Evolutionary conservation across 176 grass and related monocot species (phyloP).

Genomic region (Aegilops umbellulata): DNA sequence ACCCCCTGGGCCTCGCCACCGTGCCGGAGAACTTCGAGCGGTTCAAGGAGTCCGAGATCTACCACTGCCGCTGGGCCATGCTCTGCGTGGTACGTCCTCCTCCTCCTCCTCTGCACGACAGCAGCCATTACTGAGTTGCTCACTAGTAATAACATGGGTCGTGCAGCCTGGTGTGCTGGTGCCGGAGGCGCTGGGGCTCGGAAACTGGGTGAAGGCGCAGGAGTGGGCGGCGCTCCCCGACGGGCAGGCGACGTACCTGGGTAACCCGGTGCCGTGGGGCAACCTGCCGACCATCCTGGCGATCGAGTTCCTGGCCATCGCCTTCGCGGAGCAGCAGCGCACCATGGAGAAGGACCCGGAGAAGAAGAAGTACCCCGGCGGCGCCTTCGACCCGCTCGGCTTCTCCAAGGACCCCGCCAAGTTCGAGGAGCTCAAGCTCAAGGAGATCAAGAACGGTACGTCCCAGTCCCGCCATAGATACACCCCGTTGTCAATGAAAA

Average conservation of each 20-base stretch:
- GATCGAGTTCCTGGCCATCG: constrained; percentile 95
- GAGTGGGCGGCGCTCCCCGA: constrained; percentile 93
- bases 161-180: constrained; percentile 79
- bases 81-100: constrained; percentile 64
- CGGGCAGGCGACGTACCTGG: constrained; percentile 88
- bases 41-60: constrained; percentile 98
- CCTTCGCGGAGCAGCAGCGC: constrained; percentile 98
- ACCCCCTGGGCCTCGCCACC: constrained; percentile 71
- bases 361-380: constrained; percentile 99
- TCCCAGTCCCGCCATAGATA: no score
- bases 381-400: constrained; percentile 97
- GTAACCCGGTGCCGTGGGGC: constrained; percentile 92
- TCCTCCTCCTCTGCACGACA: not conserved
- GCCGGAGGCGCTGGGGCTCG: constrained; percentile 87
- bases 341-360: constrained; percentile 99
- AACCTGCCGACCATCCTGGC: constrained; percentile 81
- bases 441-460: constrained; percentile 98
- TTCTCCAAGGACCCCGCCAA: constrained; percentile 98
- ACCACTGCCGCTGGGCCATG: constrained; percentile 99
- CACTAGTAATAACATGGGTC: not conserved
- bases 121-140: not conserved
- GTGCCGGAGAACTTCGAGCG: constrained; percentile 96
- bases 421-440: constrained; percentile 94
- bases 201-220: constrained; percentile 99
- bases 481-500: not conserved